phyloP scores from a whole-genome alignment of 2,329 filamentous ascomycete species.

The Exutisphaerella laricina region DNA sequence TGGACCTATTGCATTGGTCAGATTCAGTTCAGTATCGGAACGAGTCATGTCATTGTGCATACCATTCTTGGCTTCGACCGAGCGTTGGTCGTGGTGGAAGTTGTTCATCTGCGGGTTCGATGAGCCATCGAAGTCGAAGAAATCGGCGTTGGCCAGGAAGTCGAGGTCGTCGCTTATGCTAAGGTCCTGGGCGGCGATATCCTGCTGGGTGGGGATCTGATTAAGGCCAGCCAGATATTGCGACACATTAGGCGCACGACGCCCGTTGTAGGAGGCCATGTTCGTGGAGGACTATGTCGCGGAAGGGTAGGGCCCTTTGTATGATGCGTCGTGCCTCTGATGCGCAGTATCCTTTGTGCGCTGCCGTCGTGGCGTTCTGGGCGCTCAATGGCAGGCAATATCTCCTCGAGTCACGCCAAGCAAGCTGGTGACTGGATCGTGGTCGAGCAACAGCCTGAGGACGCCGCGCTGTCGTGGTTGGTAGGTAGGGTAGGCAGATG shows the following conservation, averaged over 20 bases:
- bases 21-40: slow-evolving; percentile 4
- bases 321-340: neutral
- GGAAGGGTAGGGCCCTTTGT: neutral
- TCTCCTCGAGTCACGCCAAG: neutral
- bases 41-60: slow-evolving; percentile 4
- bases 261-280: slow-evolving; percentile 73
- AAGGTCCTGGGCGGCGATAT: slow-evolving; percentile 50
- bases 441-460: neutral
- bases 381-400: neutral
- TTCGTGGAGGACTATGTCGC: neutral
- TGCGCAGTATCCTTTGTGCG: slow-evolving; percentile 1
- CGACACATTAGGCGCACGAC: slow-evolving; percentile 79
- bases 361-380: neutral
- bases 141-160: slow-evolving; percentile 55
- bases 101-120: slow-evolving; percentile 13
- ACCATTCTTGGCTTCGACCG: slow-evolving; percentile 15
- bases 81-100: slow-evolving; percentile 7
- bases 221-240: slow-evolving; percentile 86
- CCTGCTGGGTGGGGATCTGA: slow-evolving; percentile 58
- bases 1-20: slow-evolving; percentile 22
- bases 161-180: slow-evolving; percentile 51
- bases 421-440: neutral
- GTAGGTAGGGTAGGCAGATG: too few species aligned
- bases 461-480: too few species aligned
- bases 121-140: slow-evolving; percentile 60